Evolutionary conservation across 139 green algal genomes (phyloP).

Genomic region (Chlorella sorokiniana): DNA sequence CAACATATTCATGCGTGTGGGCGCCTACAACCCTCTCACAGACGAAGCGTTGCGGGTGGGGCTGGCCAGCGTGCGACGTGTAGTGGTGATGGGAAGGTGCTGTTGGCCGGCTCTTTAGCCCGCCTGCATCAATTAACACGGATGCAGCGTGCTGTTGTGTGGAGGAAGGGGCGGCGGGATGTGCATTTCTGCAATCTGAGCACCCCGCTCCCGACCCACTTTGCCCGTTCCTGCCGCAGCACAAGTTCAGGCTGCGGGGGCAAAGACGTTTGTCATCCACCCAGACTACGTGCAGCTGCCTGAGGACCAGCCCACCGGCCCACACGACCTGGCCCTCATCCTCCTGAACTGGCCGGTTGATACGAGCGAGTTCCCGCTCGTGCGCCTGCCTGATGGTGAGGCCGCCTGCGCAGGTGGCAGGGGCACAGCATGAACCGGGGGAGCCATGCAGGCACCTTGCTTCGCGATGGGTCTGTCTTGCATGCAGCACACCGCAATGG

Average conservation of each 20-base stretch:
- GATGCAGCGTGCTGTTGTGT: no score
- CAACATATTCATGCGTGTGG: constrained; percentile 13
- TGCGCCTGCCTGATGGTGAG: neutral
- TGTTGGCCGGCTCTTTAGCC: no score
- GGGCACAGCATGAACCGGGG: no score
- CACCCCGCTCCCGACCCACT: neutral
- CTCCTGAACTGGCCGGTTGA: neutral
- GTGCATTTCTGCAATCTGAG: neutral
- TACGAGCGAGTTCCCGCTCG: neutral
- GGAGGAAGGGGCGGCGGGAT: no score
- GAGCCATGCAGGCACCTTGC: no score
- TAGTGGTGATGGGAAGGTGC: no score
- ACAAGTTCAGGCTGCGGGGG: constrained; percentile 1
- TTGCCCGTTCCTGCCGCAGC: no score
- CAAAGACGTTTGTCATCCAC: neutral
- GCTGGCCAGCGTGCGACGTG: neutral
- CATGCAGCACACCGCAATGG: no score
- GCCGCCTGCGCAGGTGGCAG: neutral
- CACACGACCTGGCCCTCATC: constrained; percentile 21
- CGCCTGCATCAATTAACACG: no score
- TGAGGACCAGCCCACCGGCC: constrained; percentile 13
- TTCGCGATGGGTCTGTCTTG: no score
- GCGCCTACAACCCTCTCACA: constrained; percentile 15
- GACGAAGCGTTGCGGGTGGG: constrained; percentile 10
- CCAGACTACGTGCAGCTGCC: constrained; percentile 2